Evolutionary conservation across 2,329 filamentous ascomycete genomes (phyloP), one percentile per base, ranked within the genome.

Genomic region (Penicillium expansum): DNA sequence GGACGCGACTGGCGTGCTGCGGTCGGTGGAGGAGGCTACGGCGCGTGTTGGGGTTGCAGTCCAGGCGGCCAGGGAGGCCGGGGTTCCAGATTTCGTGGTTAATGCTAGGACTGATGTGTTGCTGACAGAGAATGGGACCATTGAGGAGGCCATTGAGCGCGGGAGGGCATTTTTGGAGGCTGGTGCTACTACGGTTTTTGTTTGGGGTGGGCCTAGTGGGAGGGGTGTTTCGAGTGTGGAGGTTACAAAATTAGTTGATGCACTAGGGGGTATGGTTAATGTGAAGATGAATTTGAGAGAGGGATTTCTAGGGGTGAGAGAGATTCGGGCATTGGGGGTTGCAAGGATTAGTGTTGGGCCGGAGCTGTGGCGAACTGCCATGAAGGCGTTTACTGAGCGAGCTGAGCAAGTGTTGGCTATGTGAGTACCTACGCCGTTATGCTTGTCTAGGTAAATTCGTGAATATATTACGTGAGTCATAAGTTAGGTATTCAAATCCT

Each of bases 171-270:
- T 82, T 65, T 71, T 87, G 3, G 78, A 75, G 0, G 83, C 83
- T 2, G 85, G 84, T 0, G 85, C 84, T 0, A 81, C 78, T 13
- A 85, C 81, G 0, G 77, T 84, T 0, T 87, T 86, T 71, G 82
- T 85, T 50, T 87, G 83, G 83, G 84, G 84, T 14, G 82, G 77
- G 1, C 63, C 72, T 0, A 70, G 70, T 35, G 67, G 76, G 14
- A 70, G 82, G 39, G 71, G 73, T 0, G 65, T 83, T 13, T 72
- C 73, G 13, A 74, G 68, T 13, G 75, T 73, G 0, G 82, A 84
- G 67, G 76, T 84, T 2, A 67, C 74, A 65, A 69, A 64, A 41
- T 64, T 85, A 60, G 80, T 80, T 2, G 67, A 72, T 51, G 80
- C 76, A 44, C 76, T 86, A 44, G 76, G 74, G 3, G 82, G 82